Base-by-base conservation (phyloP, 2,329 filamentous ascomycete genomes). In the Fusarium gaditjirri region DNA sequence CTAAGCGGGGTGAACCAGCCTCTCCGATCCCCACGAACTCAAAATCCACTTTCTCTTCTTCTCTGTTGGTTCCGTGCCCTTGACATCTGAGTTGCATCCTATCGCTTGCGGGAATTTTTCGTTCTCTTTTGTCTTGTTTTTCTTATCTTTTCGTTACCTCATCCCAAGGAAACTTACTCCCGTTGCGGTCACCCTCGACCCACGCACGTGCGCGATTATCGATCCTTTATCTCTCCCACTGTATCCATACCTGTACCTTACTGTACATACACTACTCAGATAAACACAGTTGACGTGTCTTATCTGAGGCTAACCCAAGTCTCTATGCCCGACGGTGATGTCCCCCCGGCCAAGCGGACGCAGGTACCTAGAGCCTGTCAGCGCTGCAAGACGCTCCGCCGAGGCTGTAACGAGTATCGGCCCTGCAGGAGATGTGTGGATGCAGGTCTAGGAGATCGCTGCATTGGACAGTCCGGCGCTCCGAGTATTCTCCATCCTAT, bases 281-380 rank as follows among this genome's bases (percentile, higher is more conserved):
- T 25, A 16, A 33, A 33, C 47, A 29, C 50, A 17, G 41, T 43
- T 29, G 35, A n/a, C 8, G 11, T 36, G 12, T 62, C 63, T 61
- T 36, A 50, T 63, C 56, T 67, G 44, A 47, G 44, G 44, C 44
- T 47, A 29, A 46, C 19, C 23, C 11, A 9, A 25, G 33, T 33
- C 6, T 31, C 46, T 36, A 69, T 69, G 66, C 25, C 66, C 25
- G 65, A 54, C 36, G 53, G 71, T 59, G 70, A 52, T 33, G 38
- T 41, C 38, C 59, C 73, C 12, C 73, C 73, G 19, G 61, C 73
- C 50, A 84, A 84, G 72, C 78, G 83, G 27, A 75, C 78, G 25
- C 83, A 85, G 65, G 84, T 85, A 12, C 82, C 84, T 13, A 77
- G 82, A 33, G 84, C 84, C 12, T 85, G 84, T 60, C 79, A 80